phyloP scores from a whole-genome alignment of 495 filamentous ascomycete genomes.

The Penicillium simplicissimum region DNA sequence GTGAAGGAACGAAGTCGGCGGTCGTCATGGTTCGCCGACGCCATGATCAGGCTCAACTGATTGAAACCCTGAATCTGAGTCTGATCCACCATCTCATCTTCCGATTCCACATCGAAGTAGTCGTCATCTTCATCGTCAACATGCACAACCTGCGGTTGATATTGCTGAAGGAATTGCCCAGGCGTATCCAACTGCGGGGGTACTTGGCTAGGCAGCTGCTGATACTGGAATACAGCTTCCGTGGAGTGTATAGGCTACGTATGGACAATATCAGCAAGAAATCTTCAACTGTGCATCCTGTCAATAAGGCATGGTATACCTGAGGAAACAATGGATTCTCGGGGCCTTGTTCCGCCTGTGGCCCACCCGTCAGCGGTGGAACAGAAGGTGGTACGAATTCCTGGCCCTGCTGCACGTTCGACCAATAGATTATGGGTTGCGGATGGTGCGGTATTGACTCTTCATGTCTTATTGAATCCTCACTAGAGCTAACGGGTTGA shows the following conservation, averaged over 20 bases:
- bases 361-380: not conserved
- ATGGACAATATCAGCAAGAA: not conserved
- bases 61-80: constrained; percentile 57
- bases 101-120: constrained; percentile 64
- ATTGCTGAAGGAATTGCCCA: constrained; percentile 16
- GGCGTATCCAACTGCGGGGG: constrained; percentile 9
- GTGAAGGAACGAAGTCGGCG: constrained; percentile 59
- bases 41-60: constrained; percentile 46
- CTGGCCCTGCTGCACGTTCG: constrained; percentile 4
- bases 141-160: constrained; percentile 29
- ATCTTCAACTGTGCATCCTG: not conserved
- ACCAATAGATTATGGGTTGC: constrained; percentile 18
- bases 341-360: not conserved
- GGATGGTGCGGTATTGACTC: constrained; percentile 1
- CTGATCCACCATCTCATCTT: constrained; percentile 63
- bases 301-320: constrained; percentile 1
- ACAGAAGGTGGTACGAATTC: not conserved
- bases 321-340: constrained; percentile 7
- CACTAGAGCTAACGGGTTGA: not conserved
- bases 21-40: constrained; percentile 53
- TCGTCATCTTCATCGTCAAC: constrained; percentile 57
- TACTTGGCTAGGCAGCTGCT: constrained; percentile 9
- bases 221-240: constrained; percentile 17
- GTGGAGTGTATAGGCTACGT: not conserved
- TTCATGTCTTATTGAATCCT: not conserved